Base-by-base conservation (phyloP, 768 basidiomycete genomes). In the Tricholoma hemisulphureum region DNA sequence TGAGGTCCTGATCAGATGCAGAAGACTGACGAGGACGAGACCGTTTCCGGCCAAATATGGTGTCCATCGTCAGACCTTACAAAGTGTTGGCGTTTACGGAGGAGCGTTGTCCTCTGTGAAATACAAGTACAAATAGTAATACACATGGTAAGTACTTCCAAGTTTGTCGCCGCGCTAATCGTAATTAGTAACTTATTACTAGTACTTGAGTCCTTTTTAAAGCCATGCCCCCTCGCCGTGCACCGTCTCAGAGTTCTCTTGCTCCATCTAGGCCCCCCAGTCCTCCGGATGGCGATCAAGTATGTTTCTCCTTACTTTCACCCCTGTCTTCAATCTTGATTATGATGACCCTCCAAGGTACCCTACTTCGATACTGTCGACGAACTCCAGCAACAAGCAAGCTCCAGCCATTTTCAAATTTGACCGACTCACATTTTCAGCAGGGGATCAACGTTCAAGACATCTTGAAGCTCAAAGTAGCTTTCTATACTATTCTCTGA, bases 391-490 rank as follows among this genome's bases (percentile, higher is more conserved):
- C 86, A 89, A 62, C 88, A 93, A 68, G 91, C 88, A 64, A 28
- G 80, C 58, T 16, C 34, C n/a, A 31, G n/a, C 29, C 24, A 35
- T 11, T 24, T 32, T 24, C 3, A 31, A 37, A 53, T 57, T 28
- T 11, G 24, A 21, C 24, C 31, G 21, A 16, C 2, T 49, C 32
- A 46, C 14, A 20, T 32, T 45, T 52, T 29, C 61, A 34, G 43
- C 58, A 96, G 94, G 94, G 95, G 13, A 95, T 96, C 71, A 96
- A 95, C 62, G 87, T 94, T 24, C 93, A 96, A 77, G 95, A 98
- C 69, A 97, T 98, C 56, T 71, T 89, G 51, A 98, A 98, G 74
- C 84, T 98, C 60, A 97, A 97, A 75, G 91, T 87, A 48, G 63
- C 71, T 48, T 60, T 65, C 20, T 69, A 66, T 7, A 52, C 71